Conservation (phyloP, 371 early-diverging fungal genomes). For the Mortierella polycephala region DNA sequence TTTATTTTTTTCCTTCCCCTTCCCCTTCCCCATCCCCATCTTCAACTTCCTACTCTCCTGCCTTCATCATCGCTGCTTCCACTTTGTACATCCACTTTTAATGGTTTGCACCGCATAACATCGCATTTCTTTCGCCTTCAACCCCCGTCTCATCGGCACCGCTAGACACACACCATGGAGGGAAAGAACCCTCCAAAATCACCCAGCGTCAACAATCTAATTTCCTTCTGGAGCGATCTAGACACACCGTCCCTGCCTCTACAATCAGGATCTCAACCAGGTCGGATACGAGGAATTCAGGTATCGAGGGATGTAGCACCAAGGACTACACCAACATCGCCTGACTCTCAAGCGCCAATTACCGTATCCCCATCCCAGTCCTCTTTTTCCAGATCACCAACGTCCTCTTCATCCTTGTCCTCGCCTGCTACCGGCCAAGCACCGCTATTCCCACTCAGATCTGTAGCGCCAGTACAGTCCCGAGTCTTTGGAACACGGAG, state of each 20-base stretch:
- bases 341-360: slow-evolving; percentile 1
- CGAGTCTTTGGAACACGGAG: slow-evolving; percentile 44
- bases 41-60: too few relatives aligned
- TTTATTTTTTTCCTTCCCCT: neutral
- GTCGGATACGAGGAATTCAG: too few relatives aligned
- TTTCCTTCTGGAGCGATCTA: slow-evolving; percentile 48
- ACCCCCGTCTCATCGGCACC: neutral
- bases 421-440: slow-evolving; percentile 1
- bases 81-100: too few relatives aligned
- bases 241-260: slow-evolving; percentile 6
- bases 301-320: neutral
- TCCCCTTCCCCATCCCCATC: neutral
- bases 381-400: too few relatives aligned
- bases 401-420: neutral
- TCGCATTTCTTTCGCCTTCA: too few relatives aligned
- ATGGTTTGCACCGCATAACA: too few relatives aligned
- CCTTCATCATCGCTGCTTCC: too few relatives aligned
- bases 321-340: neutral
- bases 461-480: slow-evolving; percentile 43
- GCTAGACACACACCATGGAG: slow-evolving; percentile 13
- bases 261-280: too few relatives aligned
- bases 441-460: slow-evolving; percentile 47
- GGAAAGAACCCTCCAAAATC: slow-evolving; percentile 23
- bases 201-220: slow-evolving; percentile 46
- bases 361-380: neutral